Conservation (phyloP, 140 eudicot species). For the Oenanthe javanica region DNA sequence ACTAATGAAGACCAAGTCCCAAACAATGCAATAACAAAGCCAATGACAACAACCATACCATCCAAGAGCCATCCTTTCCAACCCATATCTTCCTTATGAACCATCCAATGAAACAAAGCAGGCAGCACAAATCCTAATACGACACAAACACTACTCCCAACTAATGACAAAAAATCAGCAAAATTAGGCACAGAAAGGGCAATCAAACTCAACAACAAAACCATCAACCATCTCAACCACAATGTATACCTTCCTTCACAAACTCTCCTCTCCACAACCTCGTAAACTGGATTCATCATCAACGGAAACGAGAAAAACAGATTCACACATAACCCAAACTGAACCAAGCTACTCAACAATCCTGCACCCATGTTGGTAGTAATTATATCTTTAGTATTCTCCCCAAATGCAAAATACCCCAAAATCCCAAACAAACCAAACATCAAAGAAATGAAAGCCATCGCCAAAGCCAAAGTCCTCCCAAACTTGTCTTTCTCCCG, state of each 20-base stretch:
- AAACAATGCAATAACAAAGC: slow-evolving; percentile 42
- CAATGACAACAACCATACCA: slow-evolving; percentile 48
- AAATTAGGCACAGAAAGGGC: slow-evolving; percentile 84
- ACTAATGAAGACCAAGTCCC: slow-evolving; percentile 47
- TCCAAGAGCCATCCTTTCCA: slow-evolving; percentile 35
- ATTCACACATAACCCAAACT: slow-evolving; percentile 68
- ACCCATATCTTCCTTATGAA: slow-evolving; percentile 53
- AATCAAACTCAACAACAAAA: slow-evolving; percentile 62
- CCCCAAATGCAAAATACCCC: slow-evolving; percentile 91
- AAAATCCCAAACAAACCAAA: slow-evolving; percentile 61
- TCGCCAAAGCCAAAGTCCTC: slow-evolving; percentile 38
- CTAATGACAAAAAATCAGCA: slow-evolving; percentile 91
- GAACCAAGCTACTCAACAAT: slow-evolving; percentile 60
- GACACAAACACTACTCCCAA: slow-evolving; percentile 87
- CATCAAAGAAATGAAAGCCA: slow-evolving; percentile 55
- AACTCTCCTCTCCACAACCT: slow-evolving; percentile 73
- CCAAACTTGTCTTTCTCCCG: slow-evolving; percentile 61
- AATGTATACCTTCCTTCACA: slow-evolving; percentile 65
- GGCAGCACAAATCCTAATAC: slow-evolving; percentile 83
- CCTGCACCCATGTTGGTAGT: slow-evolving; percentile 81
- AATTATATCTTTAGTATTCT: slow-evolving; percentile 71
- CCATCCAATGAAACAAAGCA: slow-evolving; percentile 68
- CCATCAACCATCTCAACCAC: slow-evolving; percentile 75
- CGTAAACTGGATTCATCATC: slow-evolving; percentile 97
- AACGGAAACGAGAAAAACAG: slow-evolving; percentile 72